Base-by-base conservation (phyloP, 2,329 filamentous ascomycete species). In the Fusarium subtropicale region DNA sequence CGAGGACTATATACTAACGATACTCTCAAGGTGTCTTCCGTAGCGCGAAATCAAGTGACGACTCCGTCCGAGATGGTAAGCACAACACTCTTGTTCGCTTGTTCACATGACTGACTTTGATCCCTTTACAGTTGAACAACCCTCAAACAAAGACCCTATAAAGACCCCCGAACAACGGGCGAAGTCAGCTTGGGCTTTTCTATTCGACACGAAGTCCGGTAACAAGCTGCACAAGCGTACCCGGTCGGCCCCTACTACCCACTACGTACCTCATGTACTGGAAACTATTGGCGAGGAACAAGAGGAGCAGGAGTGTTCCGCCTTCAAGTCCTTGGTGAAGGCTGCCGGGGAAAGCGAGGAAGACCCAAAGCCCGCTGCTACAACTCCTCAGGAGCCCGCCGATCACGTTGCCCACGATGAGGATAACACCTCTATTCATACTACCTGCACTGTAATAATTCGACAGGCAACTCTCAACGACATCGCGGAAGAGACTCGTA, bases 201-300 rank as follows among this genome's bases (percentile, higher is more conserved):
- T 69, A 5, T 69, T 69, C 13, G 61, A 69, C 16, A 66, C 54
- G 4, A 64, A 60, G 26, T 54, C 66, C 10, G 67, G 67, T 1
- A 64, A 63, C 7, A 69, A 69, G 15, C 57, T 69, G 2, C 66
- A 66, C 13, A 69, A 66, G 26, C 66, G 66, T 16, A 20, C 46
- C 15, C 65, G 56, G 15, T 69, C 67, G 4, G 62, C 55, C 3
- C 67, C 66, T 2, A 38, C 28, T 4, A 42, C 39, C 18, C 12
- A 8, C 4, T 36, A 61, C 3, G n/a, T 41, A 16, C 46, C 45
- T 3, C 47, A 56, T 20, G 18, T 34, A 4, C 65, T 69, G 11
- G 38, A 45, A 12, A 30, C 51, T 7, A 62, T 62, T 11, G 44
- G 52, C 2, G 61, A 69, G n/a, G 45, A 47, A 12, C 26, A 24